Base-by-base conservation (phyloP, 495 filamentous ascomycete genomes). In the Penicillium antarcticum region DNA sequence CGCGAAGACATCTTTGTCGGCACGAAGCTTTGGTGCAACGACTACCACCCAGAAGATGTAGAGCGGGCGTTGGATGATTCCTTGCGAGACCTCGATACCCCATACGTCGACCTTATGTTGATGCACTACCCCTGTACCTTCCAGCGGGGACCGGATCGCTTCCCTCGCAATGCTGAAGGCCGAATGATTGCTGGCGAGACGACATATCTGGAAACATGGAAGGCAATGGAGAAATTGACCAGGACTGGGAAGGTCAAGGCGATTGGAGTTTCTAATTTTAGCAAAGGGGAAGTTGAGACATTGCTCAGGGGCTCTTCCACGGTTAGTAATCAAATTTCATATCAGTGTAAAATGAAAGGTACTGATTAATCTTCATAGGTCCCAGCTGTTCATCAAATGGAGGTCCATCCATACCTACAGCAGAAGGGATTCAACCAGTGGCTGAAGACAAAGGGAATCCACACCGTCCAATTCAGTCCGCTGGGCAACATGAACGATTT, bases 251-350 rank as follows among this genome's bases (percentile, higher is more conserved):
- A 83, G 58, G 65, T 73, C 24, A 77, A 66, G 52, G 81, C 73
- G 5, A 88, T 94, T 58, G 88, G 88, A 3, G 80, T 92, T 13
- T 87, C 84, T 56, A 92, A 91, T 69, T 89, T 90, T 68, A 81
- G 74, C 8, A 74, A 81, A 51, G 71, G 68, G 13, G 83, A 91
- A 56, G 65, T 89, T 43, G 82, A 89, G 71, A 72, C 73, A 45
- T 58, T 91, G 13, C 44, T 91, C 17, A 73, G 80, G 48, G 75
- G 86, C 14, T 65, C 71, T 29, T 68, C 58, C 6, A 73, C 56
- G 46, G 34, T 55, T 12, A 13, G 34, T 13, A 38, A 17, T 17
- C 12, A n/a, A n/a, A n/a, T n/a, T n/a, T 4, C 3, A 2, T 38
- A 4, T 17, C 5, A 38, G 16, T n/a, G 19, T 2, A 38, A 17